phyloP scores from a whole-genome alignment of 1,284 basidiomycete genomes.

The Cerioporus squamosus region DNA sequence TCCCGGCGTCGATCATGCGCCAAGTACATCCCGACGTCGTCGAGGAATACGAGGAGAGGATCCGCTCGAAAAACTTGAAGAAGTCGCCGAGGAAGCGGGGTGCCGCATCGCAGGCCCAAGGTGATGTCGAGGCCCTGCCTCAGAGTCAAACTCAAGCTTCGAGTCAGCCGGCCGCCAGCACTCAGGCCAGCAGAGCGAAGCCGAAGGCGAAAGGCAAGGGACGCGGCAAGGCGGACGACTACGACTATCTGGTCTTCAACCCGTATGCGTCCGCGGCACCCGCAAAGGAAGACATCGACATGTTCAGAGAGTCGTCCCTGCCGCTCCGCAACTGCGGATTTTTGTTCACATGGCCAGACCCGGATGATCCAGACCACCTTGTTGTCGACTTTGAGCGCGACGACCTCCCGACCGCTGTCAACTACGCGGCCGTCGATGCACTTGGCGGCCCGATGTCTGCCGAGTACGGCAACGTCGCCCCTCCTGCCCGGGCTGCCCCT shows the following conservation, averaged over 20 bases:
- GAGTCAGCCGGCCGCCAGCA: not conserved
- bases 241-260: slow-evolving; percentile 1
- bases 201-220: slow-evolving; percentile 6
- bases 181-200: not conserved
- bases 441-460: not conserved
- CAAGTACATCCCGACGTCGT: slow-evolving; percentile 50
- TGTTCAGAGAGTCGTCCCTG: slow-evolving; percentile 15
- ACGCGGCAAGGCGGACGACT: not conserved
- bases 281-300: slow-evolving; percentile 8
- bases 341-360: slow-evolving; percentile 33
- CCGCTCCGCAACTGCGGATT: slow-evolving; percentile 25
- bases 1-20: slow-evolving; percentile 48
- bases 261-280: slow-evolving; percentile 6
- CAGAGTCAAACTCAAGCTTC: not conserved
- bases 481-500: not conserved
- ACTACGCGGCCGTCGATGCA: slow-evolving; percentile 6
- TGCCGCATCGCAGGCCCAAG: slow-evolving; percentile 12
- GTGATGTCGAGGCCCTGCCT: not conserved
- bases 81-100: slow-evolving; percentile 22
- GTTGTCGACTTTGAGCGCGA: slow-evolving; percentile 20
- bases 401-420: slow-evolving; percentile 10
- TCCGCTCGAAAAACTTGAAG: slow-evolving; percentile 18
- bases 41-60: slow-evolving; percentile 33
- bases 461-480: not conserved
- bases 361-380: slow-evolving; percentile 33